Evolutionary conservation across 2,329 filamentous ascomycete species (phyloP).

Genomic region (Verruconis gallopava): DNA sequence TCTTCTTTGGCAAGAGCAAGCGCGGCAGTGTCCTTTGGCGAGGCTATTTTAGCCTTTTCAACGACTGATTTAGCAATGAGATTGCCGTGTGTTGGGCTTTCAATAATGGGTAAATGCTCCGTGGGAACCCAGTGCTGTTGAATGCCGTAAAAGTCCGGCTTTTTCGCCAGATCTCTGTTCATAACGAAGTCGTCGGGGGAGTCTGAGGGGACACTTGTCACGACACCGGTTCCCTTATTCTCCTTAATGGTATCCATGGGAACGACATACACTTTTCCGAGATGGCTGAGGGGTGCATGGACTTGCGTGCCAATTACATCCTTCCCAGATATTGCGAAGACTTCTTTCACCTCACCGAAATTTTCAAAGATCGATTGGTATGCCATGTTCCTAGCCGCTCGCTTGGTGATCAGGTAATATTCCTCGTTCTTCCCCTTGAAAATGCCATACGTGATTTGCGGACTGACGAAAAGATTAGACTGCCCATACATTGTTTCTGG

Average conservation of each 20-base stretch:
- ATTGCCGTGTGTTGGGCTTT: slow-evolving; percentile 74
- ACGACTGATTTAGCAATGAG: slow-evolving; percentile 72
- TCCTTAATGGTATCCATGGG: slow-evolving; percentile 92
- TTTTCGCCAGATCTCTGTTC: slow-evolving; percentile 76
- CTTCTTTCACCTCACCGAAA: slow-evolving; percentile 62
- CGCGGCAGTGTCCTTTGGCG: slow-evolving; percentile 85
- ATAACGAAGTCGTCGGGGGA: slow-evolving; percentile 93
- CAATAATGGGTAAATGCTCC: slow-evolving; percentile 66
- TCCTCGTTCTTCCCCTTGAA: slow-evolving; percentile 57
- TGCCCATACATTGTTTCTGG: slow-evolving; percentile 99
- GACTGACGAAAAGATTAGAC: slow-evolving; percentile 88
- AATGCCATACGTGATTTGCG: slow-evolving; percentile 77
- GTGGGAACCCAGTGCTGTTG: slow-evolving; percentile 92
- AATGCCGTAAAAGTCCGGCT: slow-evolving; percentile 91
- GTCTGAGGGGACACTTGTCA: slow-evolving; percentile 91
- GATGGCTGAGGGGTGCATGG: slow-evolving; percentile 80
- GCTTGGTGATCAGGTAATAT: slow-evolving; percentile 72
- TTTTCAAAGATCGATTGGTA: slow-evolving; percentile 77
- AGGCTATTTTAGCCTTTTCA: slow-evolving; percentile 90
- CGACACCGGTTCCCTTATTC: slow-evolving; percentile 91
- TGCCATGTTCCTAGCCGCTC: slow-evolving; percentile 86
- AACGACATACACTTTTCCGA: slow-evolving; percentile 70
- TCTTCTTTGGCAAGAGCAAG: slow-evolving; percentile 89
- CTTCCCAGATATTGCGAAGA: slow-evolving; percentile 62
- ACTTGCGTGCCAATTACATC: slow-evolving; percentile 81